Base-by-base conservation (phyloP, 352 stramenopile genomes). In the Nothophytophthora sp. region DNA sequence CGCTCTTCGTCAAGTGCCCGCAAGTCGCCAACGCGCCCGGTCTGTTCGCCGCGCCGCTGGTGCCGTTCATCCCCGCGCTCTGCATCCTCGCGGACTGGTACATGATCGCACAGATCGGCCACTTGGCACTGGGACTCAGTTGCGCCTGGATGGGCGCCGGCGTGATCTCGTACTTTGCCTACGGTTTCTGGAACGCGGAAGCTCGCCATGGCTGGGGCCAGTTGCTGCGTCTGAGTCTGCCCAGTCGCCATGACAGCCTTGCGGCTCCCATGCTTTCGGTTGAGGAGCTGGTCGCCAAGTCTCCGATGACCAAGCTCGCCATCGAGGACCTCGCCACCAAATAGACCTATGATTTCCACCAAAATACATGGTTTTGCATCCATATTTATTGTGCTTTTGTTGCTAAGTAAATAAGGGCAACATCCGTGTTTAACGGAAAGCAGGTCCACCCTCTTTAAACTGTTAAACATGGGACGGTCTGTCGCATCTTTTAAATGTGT, bases 1-100 rank as follows among this genome's bases (percentile, higher is more conserved):
- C 42, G 20, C 48, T 88, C 3, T 70, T 67, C 33, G 33, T 75
- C 62, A 86, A 77, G 59, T 88, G 70, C 28, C 60, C 70, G 16
- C 67, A 82, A 35, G 46, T 49, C 12, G 44, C 33, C 30, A 81
- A 70, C 43, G n/a, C 61, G 18, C 36, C 51, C 7, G 39, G 40
- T 25, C 42, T 66, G 40, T 88, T 80, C 53, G 35, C 62, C 13
- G 72, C 74, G 33, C 77, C 77, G 25, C 58, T 86, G 13, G 75
- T 86, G 55, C 77, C 77, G 11, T 87, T 80, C 51, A 58, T 86
- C 15, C 77, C 67, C 19, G 63, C 55, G 37, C 44, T 86, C 33
- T 69, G 70, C 42, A 86, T 88, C 41, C 47, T 82, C 20, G 60
- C 76, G 23, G 70, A 88, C 67, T 88, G 71, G 67, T 86, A 86